These are phyloP conservation scores for Cymbidium sinense DNA, from an alignment of 106 monocot genomes.

Conservation along the genomic window DNA sequence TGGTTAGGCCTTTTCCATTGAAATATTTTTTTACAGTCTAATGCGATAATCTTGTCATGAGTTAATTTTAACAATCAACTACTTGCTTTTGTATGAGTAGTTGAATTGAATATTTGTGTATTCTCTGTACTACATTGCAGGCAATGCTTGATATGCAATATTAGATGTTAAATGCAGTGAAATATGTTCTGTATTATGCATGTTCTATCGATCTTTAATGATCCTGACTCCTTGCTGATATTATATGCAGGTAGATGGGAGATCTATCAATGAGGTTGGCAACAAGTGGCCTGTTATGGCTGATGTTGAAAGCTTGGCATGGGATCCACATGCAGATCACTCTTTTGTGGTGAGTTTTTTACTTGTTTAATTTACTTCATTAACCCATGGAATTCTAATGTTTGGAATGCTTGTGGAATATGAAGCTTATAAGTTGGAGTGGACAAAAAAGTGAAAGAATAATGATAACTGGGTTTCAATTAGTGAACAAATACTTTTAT, in stretches of 20 bases:
- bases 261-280: slow-evolving; percentile 23
- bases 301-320: slow-evolving; percentile 89
- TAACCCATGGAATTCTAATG: neutral
- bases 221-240: neutral
- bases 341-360: slow-evolving; percentile 53
- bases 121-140: neutral
- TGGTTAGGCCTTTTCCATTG: neutral
- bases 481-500: neutral
- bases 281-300: slow-evolving; percentile 56
- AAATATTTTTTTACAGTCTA: no score
- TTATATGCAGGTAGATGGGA: slow-evolving; percentile 64
- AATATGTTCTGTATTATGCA: neutral
- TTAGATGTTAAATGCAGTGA: neutral
- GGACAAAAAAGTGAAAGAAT: neutral
- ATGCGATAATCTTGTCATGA: no score
- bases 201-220: neutral
- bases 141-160: neutral
- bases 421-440: neutral
- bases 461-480: neutral
- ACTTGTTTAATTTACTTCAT: neutral
- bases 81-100: neutral
- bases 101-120: neutral
- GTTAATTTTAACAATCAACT: neutral
- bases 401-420: neutral
- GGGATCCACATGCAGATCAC: slow-evolving; percentile 80